Base-by-base conservation (phyloP, 2,329 filamentous ascomycete genomes). In the Colletotrichum aenigma region DNA sequence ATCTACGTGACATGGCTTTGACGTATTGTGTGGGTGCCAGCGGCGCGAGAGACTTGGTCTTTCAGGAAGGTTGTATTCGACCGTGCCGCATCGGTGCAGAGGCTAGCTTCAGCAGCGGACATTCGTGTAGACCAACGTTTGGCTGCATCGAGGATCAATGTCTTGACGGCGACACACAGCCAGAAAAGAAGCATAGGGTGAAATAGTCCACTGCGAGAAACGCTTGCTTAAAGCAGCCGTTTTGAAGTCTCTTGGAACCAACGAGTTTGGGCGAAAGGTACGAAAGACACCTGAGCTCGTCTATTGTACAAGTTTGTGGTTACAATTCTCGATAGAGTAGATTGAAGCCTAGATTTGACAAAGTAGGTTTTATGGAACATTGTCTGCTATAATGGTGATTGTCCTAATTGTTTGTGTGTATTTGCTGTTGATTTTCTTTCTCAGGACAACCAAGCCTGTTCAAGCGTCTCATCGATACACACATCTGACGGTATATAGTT, bases 51-150 rank as follows among this genome's bases (percentile, higher is more conserved):
- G 38, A 48, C n/a, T 48, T 66, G 32, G 15, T 32, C 26, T n/a
- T 30, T 71, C 30, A 38, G 70, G 70, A 26, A 58, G 15, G 43
- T 71, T 34, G 13, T 26, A 34, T 10, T 62, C 60, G 21, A 32
- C 66, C n/a, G 72, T 52, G 72, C 72, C 68, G 36, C 68, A 66
- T 30, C 26, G 68, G 21, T 60, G 64, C 70, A 72, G 67, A 65
- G 30, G 67, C 61, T 32, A 60, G 56, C 32, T 18, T 26, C 55
- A 28, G 21, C 55, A 28, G 18, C 55, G 24, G 16, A 24, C 55
- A 58, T 28, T 26, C 55, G 4, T 58, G 26, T 10, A 4, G 24
- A 28, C 15, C 24, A 21, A 26, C 15, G 4, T 52, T 52, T 6
- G 26, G 26, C 26, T 24, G 16, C 26, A 28, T 26, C 26, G 26